These are phyloP conservation scores for Chaetothyriales sp. DNA, from an alignment of 2,329 filamentous ascomycete genomes.

Conservation along the genomic window DNA sequence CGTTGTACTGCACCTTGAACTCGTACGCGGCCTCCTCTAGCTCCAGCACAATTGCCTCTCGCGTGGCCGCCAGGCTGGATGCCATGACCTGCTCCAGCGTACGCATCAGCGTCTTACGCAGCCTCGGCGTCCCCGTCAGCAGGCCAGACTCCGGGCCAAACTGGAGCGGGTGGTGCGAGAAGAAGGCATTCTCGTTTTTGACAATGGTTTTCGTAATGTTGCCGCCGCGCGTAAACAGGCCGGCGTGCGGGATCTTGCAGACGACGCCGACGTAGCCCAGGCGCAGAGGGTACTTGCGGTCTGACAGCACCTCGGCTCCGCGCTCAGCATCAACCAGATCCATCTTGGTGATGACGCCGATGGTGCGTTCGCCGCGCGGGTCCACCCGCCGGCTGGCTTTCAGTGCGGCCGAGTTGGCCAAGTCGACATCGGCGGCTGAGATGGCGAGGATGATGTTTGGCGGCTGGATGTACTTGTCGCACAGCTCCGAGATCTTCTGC, in stretches of 20 bases:
- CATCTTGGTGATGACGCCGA: constrained; percentile 99
- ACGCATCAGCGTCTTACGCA: constrained; percentile 93
- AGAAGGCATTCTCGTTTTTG: constrained; percentile 79
- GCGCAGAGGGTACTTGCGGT: constrained; percentile 88
- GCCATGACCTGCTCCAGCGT: constrained; percentile 97
- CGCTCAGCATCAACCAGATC: constrained; percentile 78
- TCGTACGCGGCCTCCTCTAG: constrained; percentile 95
- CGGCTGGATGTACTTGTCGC: constrained; percentile 93
- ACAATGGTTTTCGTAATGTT: constrained; percentile 71
- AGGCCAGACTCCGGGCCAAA: constrained; percentile 63
- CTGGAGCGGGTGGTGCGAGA: constrained; percentile 66
- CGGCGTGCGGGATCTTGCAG: constrained; percentile 58
- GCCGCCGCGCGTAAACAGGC: constrained; percentile 68
- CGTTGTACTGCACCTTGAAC: constrained; percentile 99
- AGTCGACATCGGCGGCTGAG: constrained; percentile 90
- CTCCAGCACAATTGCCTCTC: constrained; percentile 85
- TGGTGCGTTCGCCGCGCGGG: constrained; percentile 85
- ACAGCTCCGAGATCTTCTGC: constrained; percentile 88
- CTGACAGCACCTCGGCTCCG: constrained; percentile 63
- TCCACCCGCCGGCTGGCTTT: constrained; percentile 84
- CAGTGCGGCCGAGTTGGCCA: constrained; percentile 89
- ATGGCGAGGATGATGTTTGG: constrained; percentile 96
- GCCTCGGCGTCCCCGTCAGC: constrained; percentile 66
- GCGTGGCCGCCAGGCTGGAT: constrained; percentile 72
- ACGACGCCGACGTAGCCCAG: constrained; percentile 94